Base-by-base conservation (phyloP, 208 protist genomes). In the Acanthamoeba lugdunensis region DNA sequence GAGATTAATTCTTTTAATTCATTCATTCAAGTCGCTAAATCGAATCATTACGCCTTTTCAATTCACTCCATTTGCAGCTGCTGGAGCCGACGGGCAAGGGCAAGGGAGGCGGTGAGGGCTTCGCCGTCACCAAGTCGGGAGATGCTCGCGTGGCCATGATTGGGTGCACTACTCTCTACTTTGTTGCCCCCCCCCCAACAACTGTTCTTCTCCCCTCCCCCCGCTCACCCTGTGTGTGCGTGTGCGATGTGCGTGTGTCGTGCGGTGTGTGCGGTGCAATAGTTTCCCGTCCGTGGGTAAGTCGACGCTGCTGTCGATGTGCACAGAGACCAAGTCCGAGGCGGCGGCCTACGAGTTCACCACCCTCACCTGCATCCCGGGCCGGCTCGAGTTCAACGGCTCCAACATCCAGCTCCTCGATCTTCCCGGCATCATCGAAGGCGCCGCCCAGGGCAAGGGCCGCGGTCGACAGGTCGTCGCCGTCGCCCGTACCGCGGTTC, bases 351-450 rank as follows among this genome's bases (percentile, higher is more conserved):
- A 99, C 95, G 98, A 99, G 91, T 99, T 99, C 96, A 99, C 99
- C 54, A 99, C 99, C 9, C 97, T 99, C 21, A 99, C 99, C 25
- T 99, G 98, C 96, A 99, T 99, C 96, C 99, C 99, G 18, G 99
- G 98, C 61, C 98, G 99, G 77, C 96, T 99, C 48, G 93, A 98
- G 88, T 98, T 99, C 96, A 98, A 98, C 87, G 98, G 98, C 14
- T 98, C 98, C 11, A 98, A 98, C 67, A 99, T 99, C 90, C 99
- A 99, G 95, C 97, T 99, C 95, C 96, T 99, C 25, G 99, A 99
- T 96, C 94, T 99, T 18, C 99, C 99, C 28, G 99, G 99, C 95
- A 99, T 99, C 94, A 99, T 99, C 95, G 98, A 99, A 95, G 99
- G 99, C 58, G 98, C 98, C 1, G 97, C 98, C 4, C 97, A 98